Evolutionary conservation across 2,329 filamentous ascomycete genomes (phyloP), one percentile per base, ranked within the genome.

Genomic region (Remersonia thermophila): DNA sequence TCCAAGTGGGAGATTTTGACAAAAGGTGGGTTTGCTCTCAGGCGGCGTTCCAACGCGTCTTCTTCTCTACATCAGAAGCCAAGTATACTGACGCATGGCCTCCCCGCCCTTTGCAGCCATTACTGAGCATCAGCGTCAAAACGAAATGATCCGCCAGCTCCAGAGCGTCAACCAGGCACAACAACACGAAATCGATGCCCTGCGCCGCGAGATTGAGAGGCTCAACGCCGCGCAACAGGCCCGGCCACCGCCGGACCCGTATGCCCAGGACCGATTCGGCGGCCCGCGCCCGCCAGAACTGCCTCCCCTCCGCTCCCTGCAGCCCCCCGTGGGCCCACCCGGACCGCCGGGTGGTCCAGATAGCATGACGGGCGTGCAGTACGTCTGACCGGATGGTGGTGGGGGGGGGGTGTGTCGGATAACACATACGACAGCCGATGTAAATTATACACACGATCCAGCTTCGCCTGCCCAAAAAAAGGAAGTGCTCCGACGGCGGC

Each of bases 1-100:
- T 87, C 82, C 47, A 93, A 93, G 50, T 93, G 83, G 83, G 83
- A 93, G 50, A 86, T 89, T 33, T 55, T 93, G 12, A 86, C 81
- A 3, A 89, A 89, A 66, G 81, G 83, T 87, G 62, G 43, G 69
- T 12, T 28, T 28, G 27, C 25, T 27, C 25, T 27, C 7, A 7
- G 7, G 25, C 25, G 7, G 25, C 12, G 25, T 27, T n/a, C n/a
- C n/a, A n/a, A n/a, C n/a, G n/a, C n/a, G n/a, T n/a, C n/a, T n/a
- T n/a, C n/a, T n/a, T n/a, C n/a, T n/a, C n/a, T n/a, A n/a, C n/a
- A n/a, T n/a, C n/a, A n/a, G n/a, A n/a, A n/a, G n/a, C n/a, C n/a
- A n/a, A n/a, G n/a, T n/a, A n/a, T n/a, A n/a, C n/a, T n/a, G n/a
- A n/a, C n/a, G n/a, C n/a, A n/a, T n/a, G n/a, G n/a, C n/a, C 5